These are phyloP conservation scores for Grosmannia penicillata DNA, from an alignment of 2,329 filamentous ascomycete genomes.

Conservation along the genomic window DNA sequence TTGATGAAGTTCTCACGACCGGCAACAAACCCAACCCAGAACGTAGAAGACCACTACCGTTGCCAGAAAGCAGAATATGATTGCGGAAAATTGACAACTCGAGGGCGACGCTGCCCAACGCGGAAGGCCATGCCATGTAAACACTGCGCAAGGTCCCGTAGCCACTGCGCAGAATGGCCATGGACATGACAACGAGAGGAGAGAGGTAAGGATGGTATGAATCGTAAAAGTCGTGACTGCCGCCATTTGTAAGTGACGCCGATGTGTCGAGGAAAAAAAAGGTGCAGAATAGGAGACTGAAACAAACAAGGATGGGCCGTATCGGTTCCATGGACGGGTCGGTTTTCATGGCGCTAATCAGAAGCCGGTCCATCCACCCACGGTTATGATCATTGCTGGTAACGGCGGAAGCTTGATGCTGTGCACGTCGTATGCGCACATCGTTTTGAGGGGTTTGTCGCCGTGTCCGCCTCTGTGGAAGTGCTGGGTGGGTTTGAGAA, in stretches of 20 bases:
- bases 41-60: constrained; percentile 36
- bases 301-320: constrained; percentile 20
- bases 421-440: too few species aligned
- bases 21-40: constrained; percentile 4
- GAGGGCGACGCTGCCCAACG: constrained; percentile 39
- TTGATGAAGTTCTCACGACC: too few species aligned
- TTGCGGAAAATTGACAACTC: constrained; percentile 46
- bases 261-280: constrained; percentile 18
- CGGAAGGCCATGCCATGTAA: constrained; percentile 32
- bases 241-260: background rate
- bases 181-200: constrained; percentile 36
- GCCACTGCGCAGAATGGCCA: constrained; percentile 36
- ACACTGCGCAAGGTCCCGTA: constrained; percentile 23
- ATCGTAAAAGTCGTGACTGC: background rate
- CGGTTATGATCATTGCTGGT: too few species aligned
- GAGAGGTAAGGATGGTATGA: constrained; percentile 25
- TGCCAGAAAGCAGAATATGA: constrained; percentile 46
- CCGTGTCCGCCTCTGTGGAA: too few species aligned
- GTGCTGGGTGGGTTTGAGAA: too few species aligned
- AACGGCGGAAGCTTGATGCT: too few species aligned
- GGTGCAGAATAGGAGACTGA: constrained; percentile 14
- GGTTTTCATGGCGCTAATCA: background rate
- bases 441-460: too few species aligned
- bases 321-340: too few species aligned
- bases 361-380: too few species aligned